Evolutionary conservation across 1,284 basidiomycete species (phyloP).

Genomic region (Neolentinus lepideus): DNA sequence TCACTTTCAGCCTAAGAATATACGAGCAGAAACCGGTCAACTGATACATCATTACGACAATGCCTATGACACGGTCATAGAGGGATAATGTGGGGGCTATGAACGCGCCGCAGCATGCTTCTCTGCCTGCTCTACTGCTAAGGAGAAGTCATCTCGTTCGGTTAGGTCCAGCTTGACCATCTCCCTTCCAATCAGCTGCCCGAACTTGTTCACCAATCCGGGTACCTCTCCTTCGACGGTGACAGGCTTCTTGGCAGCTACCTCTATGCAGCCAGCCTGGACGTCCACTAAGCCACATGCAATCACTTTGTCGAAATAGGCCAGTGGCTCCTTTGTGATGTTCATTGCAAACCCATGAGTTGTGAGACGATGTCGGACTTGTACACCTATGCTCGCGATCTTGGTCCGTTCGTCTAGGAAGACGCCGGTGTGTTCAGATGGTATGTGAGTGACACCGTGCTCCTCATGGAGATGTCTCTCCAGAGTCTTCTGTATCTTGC

Average conservation of each 20-base stretch:
- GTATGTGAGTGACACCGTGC: constrained; percentile 45
- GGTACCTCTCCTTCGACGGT: constrained; percentile 44
- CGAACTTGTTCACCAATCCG: constrained; percentile 45
- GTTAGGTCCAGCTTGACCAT: constrained; percentile 41
- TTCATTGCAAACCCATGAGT: constrained; percentile 96
- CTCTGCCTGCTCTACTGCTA: constrained; percentile 33
- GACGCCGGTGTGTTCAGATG: constrained; percentile 71
- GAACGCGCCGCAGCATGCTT: constrained; percentile 14
- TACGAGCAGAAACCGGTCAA: too few relatives aligned
- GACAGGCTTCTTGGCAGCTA: constrained; percentile 29
- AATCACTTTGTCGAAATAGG: constrained; percentile 85
- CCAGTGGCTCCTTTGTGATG: constrained; percentile 69
- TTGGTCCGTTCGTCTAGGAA: constrained; percentile 62
- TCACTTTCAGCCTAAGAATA: too few relatives aligned
- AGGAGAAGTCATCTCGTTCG: constrained; percentile 41
- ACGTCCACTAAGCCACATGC: constrained; percentile 93
- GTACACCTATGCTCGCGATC: constrained; percentile 93
- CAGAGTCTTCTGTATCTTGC: constrained; percentile 58
- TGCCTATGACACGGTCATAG: too few relatives aligned
- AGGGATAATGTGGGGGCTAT: neutral
- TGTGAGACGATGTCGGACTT: constrained; percentile 90
- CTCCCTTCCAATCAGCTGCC: constrained; percentile 45
- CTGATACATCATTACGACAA: too few relatives aligned
- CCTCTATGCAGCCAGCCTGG: constrained; percentile 60
- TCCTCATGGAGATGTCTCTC: constrained; percentile 47